Percentiles rank a stretch among this genome's conserved stretches.
phyloP scores from a whole-genome alignment of 2,329 filamentous ascomycete species.

The Fusarium sp. region DNA sequence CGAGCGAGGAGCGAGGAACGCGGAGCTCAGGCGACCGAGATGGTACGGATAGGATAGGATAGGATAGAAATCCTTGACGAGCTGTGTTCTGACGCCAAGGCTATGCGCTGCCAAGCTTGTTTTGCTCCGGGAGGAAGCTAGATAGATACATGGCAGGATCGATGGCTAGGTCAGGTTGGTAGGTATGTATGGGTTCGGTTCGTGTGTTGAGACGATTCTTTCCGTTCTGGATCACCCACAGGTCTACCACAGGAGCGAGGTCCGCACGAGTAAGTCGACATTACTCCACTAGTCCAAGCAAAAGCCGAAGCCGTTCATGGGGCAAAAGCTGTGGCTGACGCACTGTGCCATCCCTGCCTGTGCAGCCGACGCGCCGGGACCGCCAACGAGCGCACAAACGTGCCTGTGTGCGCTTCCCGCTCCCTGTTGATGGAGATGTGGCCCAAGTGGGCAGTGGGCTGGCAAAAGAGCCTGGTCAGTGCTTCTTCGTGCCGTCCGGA shows the following conservation, averaged over 20 bases:
- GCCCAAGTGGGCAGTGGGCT: conserved; percentile 23
- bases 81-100: background rate
- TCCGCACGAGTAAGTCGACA: conserved; percentile 5
- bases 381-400: conserved; percentile 29
- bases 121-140: background rate
- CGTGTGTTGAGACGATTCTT: conserved; percentile 8
- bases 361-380: conserved; percentile 29
- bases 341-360: conserved; percentile 34
- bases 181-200: conserved; percentile 2
- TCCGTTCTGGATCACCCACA: background rate
- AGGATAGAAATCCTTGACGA: background rate
- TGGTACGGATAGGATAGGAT: no score
- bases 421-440: conserved; percentile 38
- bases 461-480: conserved; percentile 13
- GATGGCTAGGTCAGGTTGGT: background rate
- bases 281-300: conserved; percentile 22
- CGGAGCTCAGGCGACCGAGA: background rate
- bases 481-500: conserved; percentile 13
- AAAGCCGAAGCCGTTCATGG: conserved; percentile 30
- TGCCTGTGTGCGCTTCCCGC: conserved; percentile 42
- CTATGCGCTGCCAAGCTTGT: background rate
- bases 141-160: background rate
- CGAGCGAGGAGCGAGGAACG: background rate
- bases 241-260: background rate
- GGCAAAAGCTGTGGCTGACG: conserved; percentile 25